Evolutionary conservation across 768 basidiomycete species (phyloP).

Genomic region (Leccinellum rugosiceps): DNA sequence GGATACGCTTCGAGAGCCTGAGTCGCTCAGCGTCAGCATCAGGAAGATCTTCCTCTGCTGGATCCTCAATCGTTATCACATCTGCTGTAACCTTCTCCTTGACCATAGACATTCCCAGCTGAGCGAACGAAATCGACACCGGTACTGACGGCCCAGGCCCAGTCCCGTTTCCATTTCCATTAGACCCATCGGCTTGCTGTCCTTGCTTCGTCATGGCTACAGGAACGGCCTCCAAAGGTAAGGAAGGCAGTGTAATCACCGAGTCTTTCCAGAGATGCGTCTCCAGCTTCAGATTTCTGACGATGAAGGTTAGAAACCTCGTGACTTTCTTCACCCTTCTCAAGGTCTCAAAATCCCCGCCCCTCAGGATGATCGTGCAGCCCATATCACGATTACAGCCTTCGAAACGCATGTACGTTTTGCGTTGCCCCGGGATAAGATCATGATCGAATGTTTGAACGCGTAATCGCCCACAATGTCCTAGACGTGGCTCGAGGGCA

Average conservation of each 20-base stretch:
- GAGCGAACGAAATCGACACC: slow-evolving; percentile 24
- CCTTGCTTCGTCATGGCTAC: slow-evolving; percentile 23
- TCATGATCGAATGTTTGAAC: slow-evolving; percentile 94
- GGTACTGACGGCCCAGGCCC: slow-evolving; percentile 15
- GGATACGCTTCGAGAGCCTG: slow-evolving; percentile 71
- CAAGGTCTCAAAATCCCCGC: slow-evolving; percentile 78
- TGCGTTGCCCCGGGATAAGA: slow-evolving; percentile 89
- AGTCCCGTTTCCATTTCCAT: slow-evolving; percentile 19
- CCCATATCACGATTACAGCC: slow-evolving; percentile 92
- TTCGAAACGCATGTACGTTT: slow-evolving; percentile 98
- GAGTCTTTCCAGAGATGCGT: slow-evolving; percentile 92
- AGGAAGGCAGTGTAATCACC: slow-evolving; percentile 68
- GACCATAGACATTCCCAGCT: slow-evolving; percentile 17
- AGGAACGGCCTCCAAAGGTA: slow-evolving; percentile 66
- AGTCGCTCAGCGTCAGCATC: slow-evolving; percentile 72
- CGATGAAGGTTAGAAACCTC: slow-evolving; percentile 87
- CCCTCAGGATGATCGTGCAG: slow-evolving; percentile 89
- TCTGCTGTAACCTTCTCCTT: slow-evolving; percentile 16
- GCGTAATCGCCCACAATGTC: slow-evolving; percentile 81
- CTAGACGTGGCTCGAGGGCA: slow-evolving; percentile 83
- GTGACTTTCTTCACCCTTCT: slow-evolving; percentile 89
- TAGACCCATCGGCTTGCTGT: slow-evolving; percentile 22
- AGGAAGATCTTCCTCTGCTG: slow-evolving; percentile 47
- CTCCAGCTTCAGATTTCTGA: slow-evolving; percentile 91
- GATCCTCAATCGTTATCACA: slow-evolving; percentile 23